A percentile compares a stretch with the other conserved stretches of the same genome.
These are phyloP conservation scores for Penicillium corylophilum DNA, from an alignment of 2,329 filamentous ascomycete genomes.

Conservation along the genomic window DNA sequence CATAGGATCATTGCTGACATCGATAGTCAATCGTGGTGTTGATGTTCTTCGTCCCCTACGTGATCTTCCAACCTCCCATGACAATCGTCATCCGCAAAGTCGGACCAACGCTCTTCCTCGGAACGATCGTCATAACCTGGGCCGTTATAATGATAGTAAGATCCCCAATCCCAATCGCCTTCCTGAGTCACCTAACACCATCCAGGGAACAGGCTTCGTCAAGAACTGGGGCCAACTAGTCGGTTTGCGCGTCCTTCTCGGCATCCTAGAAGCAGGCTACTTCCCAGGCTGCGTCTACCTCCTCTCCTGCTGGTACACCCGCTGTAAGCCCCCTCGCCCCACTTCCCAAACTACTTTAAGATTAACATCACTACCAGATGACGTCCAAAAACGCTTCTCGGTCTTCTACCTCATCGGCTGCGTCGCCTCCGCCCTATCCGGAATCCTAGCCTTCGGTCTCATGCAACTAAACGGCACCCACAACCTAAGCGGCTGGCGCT, in stretches of 20 bases:
- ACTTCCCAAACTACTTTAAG: neutral
- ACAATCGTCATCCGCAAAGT: constrained; percentile 32
- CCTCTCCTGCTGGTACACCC: constrained; percentile 70
- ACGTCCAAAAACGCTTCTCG: constrained; percentile 37
- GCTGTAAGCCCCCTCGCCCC: constrained; percentile 23
- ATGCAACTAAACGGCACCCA: constrained; percentile 45
- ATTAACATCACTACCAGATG: constrained; percentile 15
- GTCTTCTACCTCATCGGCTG: constrained; percentile 53
- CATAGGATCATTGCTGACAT: neutral
- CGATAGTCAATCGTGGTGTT: constrained; percentile 31
- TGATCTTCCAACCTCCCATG: constrained; percentile 33
- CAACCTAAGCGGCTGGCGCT: constrained; percentile 50
- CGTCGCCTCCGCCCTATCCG: constrained; percentile 49
- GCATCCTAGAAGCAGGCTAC: constrained; percentile 51
- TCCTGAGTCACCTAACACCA: too few relatives aligned
- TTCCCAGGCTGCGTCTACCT: constrained; percentile 71
- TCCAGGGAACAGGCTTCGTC: constrained; percentile 31
- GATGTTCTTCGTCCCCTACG: constrained; percentile 35
- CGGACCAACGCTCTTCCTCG: constrained; percentile 29
- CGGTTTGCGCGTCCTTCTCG: constrained; percentile 27
- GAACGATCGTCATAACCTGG: constrained; percentile 30
- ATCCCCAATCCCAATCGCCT: too few relatives aligned
- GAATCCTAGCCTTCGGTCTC: constrained; percentile 47
- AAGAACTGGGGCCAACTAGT: constrained; percentile 30
- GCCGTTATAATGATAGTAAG: constrained; percentile 30